A percentile compares a stretch with the other conserved stretches of the same genome.
phyloP scores from a whole-genome alignment of 768 basidiomycete genomes.

The Leccinum subgranulosum region DNA sequence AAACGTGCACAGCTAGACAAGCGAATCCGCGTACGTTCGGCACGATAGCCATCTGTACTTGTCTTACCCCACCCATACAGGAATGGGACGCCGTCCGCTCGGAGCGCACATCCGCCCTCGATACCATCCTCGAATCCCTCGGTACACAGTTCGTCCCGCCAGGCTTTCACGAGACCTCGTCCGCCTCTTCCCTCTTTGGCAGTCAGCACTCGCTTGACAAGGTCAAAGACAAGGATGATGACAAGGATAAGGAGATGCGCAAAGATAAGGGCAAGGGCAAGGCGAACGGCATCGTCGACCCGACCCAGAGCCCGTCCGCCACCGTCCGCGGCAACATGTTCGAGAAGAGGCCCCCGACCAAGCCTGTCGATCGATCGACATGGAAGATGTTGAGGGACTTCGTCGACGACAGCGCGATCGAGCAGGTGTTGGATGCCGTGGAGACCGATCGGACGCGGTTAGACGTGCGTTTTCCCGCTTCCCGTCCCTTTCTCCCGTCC shows the following conservation, averaged over 20 bases:
- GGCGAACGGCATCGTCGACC: slow-evolving; percentile 38
- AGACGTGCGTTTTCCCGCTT: slow-evolving; percentile 48
- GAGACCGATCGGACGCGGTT: slow-evolving; percentile 65
- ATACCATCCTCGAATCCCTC: slow-evolving; percentile 68
- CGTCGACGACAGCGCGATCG: slow-evolving; percentile 79
- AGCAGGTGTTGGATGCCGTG: slow-evolving; percentile 69
- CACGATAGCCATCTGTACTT: not conserved
- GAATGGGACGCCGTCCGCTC: slow-evolving; percentile 69
- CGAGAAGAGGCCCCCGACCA: slow-evolving; percentile 16
- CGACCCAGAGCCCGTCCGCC: slow-evolving; percentile 27
- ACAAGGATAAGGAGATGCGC: not conserved
- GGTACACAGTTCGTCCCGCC: slow-evolving; percentile 73
- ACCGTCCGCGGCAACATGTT: slow-evolving; percentile 27
- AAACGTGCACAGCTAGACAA: slow-evolving; percentile 59
- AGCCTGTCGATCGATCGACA: slow-evolving; percentile 43
- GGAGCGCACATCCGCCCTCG: slow-evolving; percentile 60
- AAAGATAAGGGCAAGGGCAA: slow-evolving; percentile 7
- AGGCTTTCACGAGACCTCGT: slow-evolving; percentile 64
- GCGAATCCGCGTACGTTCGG: slow-evolving; percentile 54
- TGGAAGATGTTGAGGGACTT: slow-evolving; percentile 89
- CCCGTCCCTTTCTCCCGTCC: not conserved
- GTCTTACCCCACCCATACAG: slow-evolving; percentile 35
- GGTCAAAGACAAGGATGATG: not conserved
- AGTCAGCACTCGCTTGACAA: slow-evolving; percentile 58
- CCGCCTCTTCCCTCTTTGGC: slow-evolving; percentile 77